phyloP scores from a whole-genome alignment of 1,284 basidiomycete genomes.

The Malassezia yamatoensis region DNA sequence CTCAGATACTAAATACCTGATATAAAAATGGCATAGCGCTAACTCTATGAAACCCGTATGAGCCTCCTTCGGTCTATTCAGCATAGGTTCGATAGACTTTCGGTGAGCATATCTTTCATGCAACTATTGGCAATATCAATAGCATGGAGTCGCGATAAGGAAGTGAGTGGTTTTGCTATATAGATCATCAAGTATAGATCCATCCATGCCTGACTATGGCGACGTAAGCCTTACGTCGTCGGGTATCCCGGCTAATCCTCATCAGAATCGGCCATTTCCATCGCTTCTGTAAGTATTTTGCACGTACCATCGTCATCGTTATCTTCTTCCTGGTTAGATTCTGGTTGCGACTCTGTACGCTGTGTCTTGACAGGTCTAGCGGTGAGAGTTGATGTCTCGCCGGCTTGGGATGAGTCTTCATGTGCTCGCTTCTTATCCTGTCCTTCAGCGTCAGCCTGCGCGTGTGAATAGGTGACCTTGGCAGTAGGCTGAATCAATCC shows the following conservation, averaged over 20 bases:
- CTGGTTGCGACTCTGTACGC: slow-evolving; percentile 16
- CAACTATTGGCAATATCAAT: too few relatives aligned
- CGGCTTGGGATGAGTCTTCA: slow-evolving; percentile 41
- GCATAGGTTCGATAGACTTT: too few relatives aligned
- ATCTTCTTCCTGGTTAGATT: slow-evolving; percentile 49
- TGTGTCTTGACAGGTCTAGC: slow-evolving; percentile 14
- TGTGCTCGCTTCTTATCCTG: slow-evolving; percentile 57
- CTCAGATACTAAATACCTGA: slow-evolving; percentile 16
- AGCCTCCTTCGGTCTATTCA: too few relatives aligned
- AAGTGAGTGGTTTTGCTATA: too few relatives aligned
- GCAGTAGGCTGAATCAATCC: slow-evolving; percentile 17
- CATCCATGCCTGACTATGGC: too few relatives aligned
- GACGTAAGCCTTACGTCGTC: not conserved
- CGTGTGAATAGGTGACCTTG: slow-evolving; percentile 48
- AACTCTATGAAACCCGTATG: not conserved
- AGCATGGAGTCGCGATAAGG: too few relatives aligned
- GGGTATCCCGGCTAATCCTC: slow-evolving; percentile 4
- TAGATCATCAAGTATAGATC: too few relatives aligned
- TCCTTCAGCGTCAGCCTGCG: slow-evolving; percentile 57
- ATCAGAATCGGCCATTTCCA: slow-evolving; percentile 64
- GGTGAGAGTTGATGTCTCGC: slow-evolving; percentile 14
- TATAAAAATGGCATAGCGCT: slow-evolving; percentile 16
- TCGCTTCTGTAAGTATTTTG: slow-evolving; percentile 51
- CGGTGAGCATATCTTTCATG: too few relatives aligned
- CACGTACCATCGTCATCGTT: slow-evolving; percentile 46